Percentiles rank a stretch among this genome's conserved stretches.
phyloP scores from a whole-genome alignment of 345 rosid genomes.

The Rhodomyrtus tomentosa region DNA sequence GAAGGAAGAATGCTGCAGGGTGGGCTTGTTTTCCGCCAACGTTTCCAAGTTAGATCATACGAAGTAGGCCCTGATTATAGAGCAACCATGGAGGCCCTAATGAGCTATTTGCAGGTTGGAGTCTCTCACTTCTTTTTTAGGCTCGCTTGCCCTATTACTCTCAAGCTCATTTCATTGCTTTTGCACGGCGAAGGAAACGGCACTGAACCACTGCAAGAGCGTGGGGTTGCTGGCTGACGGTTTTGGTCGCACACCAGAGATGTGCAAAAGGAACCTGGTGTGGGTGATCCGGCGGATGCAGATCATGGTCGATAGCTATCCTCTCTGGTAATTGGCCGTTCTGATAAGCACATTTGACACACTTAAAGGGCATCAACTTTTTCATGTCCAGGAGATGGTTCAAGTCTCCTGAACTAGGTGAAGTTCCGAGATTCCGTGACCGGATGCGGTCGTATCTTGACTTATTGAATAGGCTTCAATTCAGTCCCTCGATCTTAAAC shows the following conservation, averaged over 20 bases:
- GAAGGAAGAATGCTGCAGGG: conserved; percentile 8
- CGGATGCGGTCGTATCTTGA: neutral
- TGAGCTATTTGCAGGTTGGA: conserved; percentile 15
- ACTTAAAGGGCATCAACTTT: neutral
- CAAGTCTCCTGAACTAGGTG: neutral
- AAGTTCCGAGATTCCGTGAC: neutral
- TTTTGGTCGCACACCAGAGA: conserved; percentile 15
- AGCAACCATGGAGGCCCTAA: conserved; percentile 4
- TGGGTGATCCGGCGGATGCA: conserved; percentile 7
- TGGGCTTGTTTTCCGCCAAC: conserved; percentile 13
- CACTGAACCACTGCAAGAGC: conserved; percentile 5
- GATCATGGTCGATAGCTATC: conserved; percentile 8
- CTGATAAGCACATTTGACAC: neutral
- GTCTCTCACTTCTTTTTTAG: neutral
- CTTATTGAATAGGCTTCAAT: neutral
- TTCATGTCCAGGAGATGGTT: neutral
- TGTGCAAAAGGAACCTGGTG: conserved; percentile 6
- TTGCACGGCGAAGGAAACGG: conserved; percentile 10
- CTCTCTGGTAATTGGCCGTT: conserved; percentile 14
- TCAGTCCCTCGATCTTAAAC: neutral
- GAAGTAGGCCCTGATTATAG: conserved; percentile 4
- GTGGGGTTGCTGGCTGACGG: conserved; percentile 7
- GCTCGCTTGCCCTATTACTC: neutral
- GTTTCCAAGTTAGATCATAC: conserved; percentile 8
- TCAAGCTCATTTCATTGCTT: neutral